Evolutionary conservation across 2,329 filamentous ascomycete genomes (phyloP).

Genomic region (Gliomastix tumulicola): DNA sequence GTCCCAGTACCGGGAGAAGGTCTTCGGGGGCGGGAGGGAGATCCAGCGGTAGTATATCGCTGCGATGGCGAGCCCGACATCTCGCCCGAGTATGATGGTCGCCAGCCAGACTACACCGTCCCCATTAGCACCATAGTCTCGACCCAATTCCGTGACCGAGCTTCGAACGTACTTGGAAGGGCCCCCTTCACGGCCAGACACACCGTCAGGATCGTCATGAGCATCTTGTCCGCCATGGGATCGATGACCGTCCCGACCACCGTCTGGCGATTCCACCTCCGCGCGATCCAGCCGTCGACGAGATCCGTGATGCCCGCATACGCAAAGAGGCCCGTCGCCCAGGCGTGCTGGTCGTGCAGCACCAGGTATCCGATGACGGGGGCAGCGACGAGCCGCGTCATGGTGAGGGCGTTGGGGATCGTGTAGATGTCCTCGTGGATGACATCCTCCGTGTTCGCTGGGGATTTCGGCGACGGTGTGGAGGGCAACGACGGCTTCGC

Average conservation of each 20-base stretch:
- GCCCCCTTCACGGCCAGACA: conserved; percentile 77
- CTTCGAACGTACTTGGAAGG: conserved; percentile 59
- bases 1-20: conserved; percentile 90
- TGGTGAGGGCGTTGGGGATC: conserved; percentile 87
- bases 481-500: too few relatives aligned
- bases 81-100: conserved; percentile 82
- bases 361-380: conserved; percentile 86
- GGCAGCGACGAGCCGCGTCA: conserved; percentile 75
- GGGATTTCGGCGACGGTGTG: too few relatives aligned
- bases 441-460: conserved; percentile 2
- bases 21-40: conserved; percentile 87
- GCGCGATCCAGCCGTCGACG: conserved; percentile 89
- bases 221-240: conserved; percentile 91
- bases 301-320: conserved; percentile 91
- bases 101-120: conserved; percentile 66
- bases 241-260: conserved; percentile 93
- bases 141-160: background rate
- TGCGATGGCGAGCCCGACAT: conserved; percentile 73
- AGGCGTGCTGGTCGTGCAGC: conserved; percentile 70
- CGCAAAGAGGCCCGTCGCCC: conserved; percentile 78
- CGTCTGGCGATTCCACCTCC: conserved; percentile 80
- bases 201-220: conserved; percentile 91
- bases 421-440: conserved; percentile 91
- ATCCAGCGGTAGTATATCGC: conserved; percentile 97
- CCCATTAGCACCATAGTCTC: background rate